These are phyloP conservation scores for Rubia tinctorum DNA, from an alignment of 305 asterid genomes.

Conservation along the genomic window DNA sequence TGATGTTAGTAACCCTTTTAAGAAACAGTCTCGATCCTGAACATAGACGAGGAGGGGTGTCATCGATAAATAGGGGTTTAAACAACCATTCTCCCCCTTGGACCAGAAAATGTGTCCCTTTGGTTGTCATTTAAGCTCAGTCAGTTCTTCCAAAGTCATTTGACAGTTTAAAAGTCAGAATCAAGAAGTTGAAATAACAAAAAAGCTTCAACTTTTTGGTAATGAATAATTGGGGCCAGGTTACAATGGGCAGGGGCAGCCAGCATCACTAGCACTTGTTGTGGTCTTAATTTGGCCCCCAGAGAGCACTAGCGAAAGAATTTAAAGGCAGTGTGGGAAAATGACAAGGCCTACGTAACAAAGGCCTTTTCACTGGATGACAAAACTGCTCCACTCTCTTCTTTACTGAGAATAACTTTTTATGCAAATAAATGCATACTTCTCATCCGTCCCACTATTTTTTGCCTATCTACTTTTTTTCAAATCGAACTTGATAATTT, in stretches of 20 bases:
- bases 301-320: conserved; percentile 15
- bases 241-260: conserved; percentile 19
- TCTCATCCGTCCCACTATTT: no score
- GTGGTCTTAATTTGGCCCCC: conserved; percentile 11
- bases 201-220: conserved; percentile 2
- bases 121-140: neutral
- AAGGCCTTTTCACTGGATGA: conserved; percentile 25
- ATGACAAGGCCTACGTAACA: conserved; percentile 20
- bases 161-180: conserved; percentile 7
- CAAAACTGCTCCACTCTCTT: conserved; percentile 31
- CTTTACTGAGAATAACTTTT: conserved; percentile 28
- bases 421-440: conserved; percentile 15
- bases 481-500: no score
- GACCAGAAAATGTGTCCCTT: neutral
- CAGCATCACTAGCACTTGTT: conserved; percentile 17
- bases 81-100: neutral
- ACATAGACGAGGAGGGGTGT: no score
- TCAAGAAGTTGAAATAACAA: conserved; percentile 8
- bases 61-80: no score
- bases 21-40: no score
- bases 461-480: no score
- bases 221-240: neutral
- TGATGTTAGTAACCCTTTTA: no score
- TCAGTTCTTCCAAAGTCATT: neutral
- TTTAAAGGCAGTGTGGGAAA: conserved; percentile 22